Evolutionary conservation across 768 basidiomycete species (phyloP).

Genomic region (Russula emetica): DNA sequence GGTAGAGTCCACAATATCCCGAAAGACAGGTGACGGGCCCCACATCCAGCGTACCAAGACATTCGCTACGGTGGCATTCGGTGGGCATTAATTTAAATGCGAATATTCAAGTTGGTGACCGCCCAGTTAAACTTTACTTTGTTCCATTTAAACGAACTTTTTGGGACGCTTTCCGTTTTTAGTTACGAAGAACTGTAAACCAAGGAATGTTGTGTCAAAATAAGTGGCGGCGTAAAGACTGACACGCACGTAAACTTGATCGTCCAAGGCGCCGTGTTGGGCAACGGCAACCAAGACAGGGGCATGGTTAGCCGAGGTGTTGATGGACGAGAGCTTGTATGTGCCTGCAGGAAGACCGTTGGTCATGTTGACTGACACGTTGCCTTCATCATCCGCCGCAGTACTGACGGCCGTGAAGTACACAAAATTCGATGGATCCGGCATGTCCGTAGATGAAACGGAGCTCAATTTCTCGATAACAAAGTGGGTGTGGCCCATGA

Average conservation of each 20-base stretch:
- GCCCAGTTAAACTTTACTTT: background rate
- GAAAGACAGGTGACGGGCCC: too few species aligned
- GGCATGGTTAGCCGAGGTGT: conserved; percentile 54
- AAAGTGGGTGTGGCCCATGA: conserved; percentile 56
- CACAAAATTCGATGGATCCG: conserved; percentile 49
- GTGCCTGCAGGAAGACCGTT: conserved; percentile 53
- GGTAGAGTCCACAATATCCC: too few species aligned
- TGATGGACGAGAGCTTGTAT: conserved; percentile 59
- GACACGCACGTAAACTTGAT: conserved; percentile 52
- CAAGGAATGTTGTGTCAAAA: background rate
- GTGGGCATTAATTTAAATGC: too few species aligned
- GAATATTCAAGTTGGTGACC: too few species aligned
- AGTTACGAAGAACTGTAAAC: conserved; percentile 6
- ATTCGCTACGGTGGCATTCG: too few species aligned
- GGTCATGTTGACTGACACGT: conserved; percentile 48
- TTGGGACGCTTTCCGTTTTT: background rate
- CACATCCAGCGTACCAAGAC: too few species aligned
- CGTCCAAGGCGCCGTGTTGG: conserved; percentile 58
- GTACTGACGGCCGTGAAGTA: conserved; percentile 61
- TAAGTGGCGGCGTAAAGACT: background rate
- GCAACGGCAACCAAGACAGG: conserved; percentile 55
- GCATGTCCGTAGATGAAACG: conserved; percentile 41
- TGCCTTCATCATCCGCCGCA: conserved; percentile 37
- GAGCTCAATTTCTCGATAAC: conserved; percentile 46
- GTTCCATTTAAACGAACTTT: background rate